These are phyloP conservation scores for Diutina rugosa DNA, from an alignment of 1,139 yeast species.

Conservation along the genomic window DNA sequence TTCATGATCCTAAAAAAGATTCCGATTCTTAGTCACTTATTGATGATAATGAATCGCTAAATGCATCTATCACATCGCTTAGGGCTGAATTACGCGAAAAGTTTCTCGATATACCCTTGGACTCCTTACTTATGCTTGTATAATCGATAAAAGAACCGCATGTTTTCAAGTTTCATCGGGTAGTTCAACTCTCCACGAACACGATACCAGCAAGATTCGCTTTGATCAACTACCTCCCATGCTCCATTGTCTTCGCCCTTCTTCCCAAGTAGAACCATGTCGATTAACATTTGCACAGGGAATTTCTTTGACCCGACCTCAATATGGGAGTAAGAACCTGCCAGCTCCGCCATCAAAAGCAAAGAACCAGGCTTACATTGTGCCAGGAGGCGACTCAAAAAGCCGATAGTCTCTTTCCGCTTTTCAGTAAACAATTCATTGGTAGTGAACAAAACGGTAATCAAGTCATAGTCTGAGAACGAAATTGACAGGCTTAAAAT, in stretches of 20 bases:
- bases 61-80: not conserved
- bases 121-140: slow-evolving; percentile 35
- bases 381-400: slow-evolving; percentile 38
- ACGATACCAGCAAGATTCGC: slow-evolving; percentile 80
- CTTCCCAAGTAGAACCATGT: slow-evolving; percentile 54
- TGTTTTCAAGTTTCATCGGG: slow-evolving; percentile 67
- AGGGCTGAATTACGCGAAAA: not conserved
- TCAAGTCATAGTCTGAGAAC: slow-evolving; percentile 21
- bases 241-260: slow-evolving; percentile 34
- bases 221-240: slow-evolving; percentile 54
- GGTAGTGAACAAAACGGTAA: slow-evolving; percentile 73
- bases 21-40: too few species aligned
- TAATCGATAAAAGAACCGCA: slow-evolving; percentile 74
- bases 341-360: slow-evolving; percentile 69
- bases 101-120: not conserved
- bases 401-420: slow-evolving; percentile 43
- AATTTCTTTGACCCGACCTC: slow-evolving; percentile 62
- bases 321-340: slow-evolving; percentile 80
- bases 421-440: slow-evolving; percentile 72
- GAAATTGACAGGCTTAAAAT: slow-evolving; percentile 15
- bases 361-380: slow-evolving; percentile 42
- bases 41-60: too few species aligned
- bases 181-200: slow-evolving; percentile 39
- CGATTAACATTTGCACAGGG: slow-evolving; percentile 73
- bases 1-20: too few species aligned